Base-by-base conservation (phyloP, 805 yeast genomes). In the Candida quercuum region DNA sequence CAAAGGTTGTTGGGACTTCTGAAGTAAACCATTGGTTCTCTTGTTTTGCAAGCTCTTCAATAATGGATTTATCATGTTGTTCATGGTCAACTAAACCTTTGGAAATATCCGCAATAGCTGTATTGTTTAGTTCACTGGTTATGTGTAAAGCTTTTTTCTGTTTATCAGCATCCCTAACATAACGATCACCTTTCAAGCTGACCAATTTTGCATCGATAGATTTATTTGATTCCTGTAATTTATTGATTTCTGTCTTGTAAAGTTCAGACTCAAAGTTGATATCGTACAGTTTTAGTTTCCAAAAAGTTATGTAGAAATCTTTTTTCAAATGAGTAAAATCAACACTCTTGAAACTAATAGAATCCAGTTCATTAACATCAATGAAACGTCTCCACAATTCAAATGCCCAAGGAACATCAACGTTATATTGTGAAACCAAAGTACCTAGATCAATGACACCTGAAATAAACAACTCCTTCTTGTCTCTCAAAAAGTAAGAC, bases 271-370 rank as follows among this genome's bases (percentile, higher is more conserved):
- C 70, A 52, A 60, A 81, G 42, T 74, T 72, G 23, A 88, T 74
- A 49, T 88, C 96, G 51, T 82, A 79, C 7, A 86, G 60, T 0
- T 81, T 71, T 24, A 83, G 63, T 43, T 67, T 75, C 96, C 96
- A 89, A 49, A 88, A 89, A 1, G 72, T 63, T 3, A 66, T 60
- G 49, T 71, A 85, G 21, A 86, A 60, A 0, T 64, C 67, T 12
- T 59, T 52, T 3, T 64, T 49, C 3, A 78, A 35, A 8, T 45
- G 25, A 0, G 41, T 24, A 36, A 59, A 59, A 25, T 59, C 51
- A 15, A 56, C 43, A 24, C 44, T 52, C 4, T 36, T 31, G 32
- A 52, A 30, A 16, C n/a, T 44, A 8, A 22, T 14, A 14, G 29
- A 9, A 6, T 25, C 13, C 10, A 16, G 23, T 2, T 40, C 54